These are phyloP conservation scores for Rhazya stricta DNA, from an alignment of 257 asterid genomes.

Conservation along the genomic window DNA sequence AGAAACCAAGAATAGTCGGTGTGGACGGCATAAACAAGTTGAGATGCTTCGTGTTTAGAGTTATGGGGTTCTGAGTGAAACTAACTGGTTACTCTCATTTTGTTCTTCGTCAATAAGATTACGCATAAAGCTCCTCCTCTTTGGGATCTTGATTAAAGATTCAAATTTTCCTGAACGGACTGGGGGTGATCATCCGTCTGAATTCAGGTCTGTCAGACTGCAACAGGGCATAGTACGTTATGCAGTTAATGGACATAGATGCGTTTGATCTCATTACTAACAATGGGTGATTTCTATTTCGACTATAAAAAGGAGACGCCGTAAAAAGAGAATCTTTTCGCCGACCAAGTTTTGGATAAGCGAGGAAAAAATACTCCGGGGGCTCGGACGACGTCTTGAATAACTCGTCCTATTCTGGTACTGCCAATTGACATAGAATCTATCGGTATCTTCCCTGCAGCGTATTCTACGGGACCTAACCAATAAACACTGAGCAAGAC, in stretches of 20 bases:
- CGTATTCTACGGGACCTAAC: too few relatives aligned
- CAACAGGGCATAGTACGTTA: too few relatives aligned
- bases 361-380: not conserved
- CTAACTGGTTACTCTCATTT: not conserved
- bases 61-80: not conserved
- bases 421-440: not conserved
- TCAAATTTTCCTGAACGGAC: not conserved
- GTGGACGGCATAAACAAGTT: conserved; percentile 29
- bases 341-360: conserved; percentile 1
- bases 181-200: not conserved
- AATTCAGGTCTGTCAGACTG: not conserved
- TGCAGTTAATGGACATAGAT: too few relatives aligned
- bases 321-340: not conserved
- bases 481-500: too few relatives aligned
- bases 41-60: conserved; percentile 10
- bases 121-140: too few relatives aligned
- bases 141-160: not conserved
- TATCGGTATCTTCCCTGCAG: not conserved
- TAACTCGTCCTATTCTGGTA: not conserved
- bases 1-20: conserved; percentile 34
- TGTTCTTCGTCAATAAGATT: too few relatives aligned
- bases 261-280: too few relatives aligned
- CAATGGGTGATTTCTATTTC: too few relatives aligned
- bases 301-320: too few relatives aligned
- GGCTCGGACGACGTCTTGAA: not conserved